Conservation (phyloP, 148 eudicot species). For the Camellia sinensis region DNA sequence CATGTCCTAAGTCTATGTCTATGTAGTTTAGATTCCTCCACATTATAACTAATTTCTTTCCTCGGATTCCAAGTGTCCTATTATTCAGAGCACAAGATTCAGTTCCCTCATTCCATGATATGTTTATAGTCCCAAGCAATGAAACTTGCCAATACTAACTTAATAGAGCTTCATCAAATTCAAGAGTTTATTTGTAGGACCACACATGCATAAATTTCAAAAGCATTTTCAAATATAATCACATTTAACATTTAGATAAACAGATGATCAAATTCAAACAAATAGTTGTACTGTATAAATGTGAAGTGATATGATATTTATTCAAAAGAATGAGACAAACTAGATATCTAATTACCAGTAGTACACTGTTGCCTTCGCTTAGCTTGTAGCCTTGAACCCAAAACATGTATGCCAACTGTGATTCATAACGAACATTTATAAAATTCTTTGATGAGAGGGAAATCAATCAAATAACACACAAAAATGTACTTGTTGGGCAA, state of each 20-base stretch:
- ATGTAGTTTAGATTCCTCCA: conserved; percentile 1
- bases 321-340: background rate
- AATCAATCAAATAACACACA: background rate
- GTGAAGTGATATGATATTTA: background rate
- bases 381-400: conserved; percentile 89
- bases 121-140: background rate
- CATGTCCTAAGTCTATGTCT: background rate
- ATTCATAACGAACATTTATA: conserved; percentile 20
- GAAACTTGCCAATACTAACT: background rate
- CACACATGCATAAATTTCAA: background rate
- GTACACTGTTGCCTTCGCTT: conserved; percentile 58
- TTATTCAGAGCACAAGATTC: background rate
- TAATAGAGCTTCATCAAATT: background rate
- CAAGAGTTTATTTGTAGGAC: background rate
- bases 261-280: background rate
- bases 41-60: background rate
- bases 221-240: background rate
- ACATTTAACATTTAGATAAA: background rate
- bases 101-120: background rate
- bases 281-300: background rate
- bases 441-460: background rate
- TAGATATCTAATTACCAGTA: conserved; percentile 48
- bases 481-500: background rate
- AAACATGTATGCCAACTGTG: conserved; percentile 94
- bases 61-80: background rate